Base-by-base conservation (phyloP, 768 basidiomycete genomes). In the Lentinula edodes region DNA sequence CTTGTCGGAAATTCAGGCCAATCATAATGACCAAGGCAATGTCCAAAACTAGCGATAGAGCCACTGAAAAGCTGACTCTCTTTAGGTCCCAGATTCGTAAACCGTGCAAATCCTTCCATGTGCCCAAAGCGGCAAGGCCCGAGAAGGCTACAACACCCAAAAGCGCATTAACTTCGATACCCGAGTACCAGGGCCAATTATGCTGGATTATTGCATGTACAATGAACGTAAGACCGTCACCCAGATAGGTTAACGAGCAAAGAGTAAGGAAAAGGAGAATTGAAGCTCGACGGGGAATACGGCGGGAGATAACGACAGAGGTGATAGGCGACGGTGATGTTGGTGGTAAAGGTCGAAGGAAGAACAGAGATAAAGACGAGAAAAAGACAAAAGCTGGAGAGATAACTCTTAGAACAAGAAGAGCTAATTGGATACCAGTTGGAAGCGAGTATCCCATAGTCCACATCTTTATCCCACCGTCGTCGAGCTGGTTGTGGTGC, bases 51-150 rank as follows among this genome's bases (percentile, higher is more conserved):
- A 90, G 71, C 10, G 88, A 80, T 48, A 79, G 63, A 18, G 81
- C 70, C 38, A 90, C 73, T 48, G 84, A 80, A 6, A 76, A 50
- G 70, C 80, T 89, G 66, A 91, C 71, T 52, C 84, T 80, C 63
- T 70, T 83, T 66, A 83, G 69, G 38, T 78, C 80, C 90, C 89
- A 91, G 16, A 90, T 83, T 42, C 84, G 77, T 39, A 86, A 79
- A 39, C 88, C 88, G 35, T 83, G 80, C 59, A 89, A 76, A 64
- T 91, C 90, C 73, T 93, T 91, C 84, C 86, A 92, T 12, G 89
- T 80, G 8, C 91, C 91, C 48, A 91, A 75, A 9, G 85, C 84
- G 13, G 90, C 88, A 53, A 93, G 75, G 41, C 88, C 87, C 39
- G 85, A 76, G 66, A 90, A 91, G 4, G 87, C 88, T 45, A 84